Evolutionary conservation across 2,329 filamentous ascomycete species (phyloP).

Genomic region (Epichloe amarillans): DNA sequence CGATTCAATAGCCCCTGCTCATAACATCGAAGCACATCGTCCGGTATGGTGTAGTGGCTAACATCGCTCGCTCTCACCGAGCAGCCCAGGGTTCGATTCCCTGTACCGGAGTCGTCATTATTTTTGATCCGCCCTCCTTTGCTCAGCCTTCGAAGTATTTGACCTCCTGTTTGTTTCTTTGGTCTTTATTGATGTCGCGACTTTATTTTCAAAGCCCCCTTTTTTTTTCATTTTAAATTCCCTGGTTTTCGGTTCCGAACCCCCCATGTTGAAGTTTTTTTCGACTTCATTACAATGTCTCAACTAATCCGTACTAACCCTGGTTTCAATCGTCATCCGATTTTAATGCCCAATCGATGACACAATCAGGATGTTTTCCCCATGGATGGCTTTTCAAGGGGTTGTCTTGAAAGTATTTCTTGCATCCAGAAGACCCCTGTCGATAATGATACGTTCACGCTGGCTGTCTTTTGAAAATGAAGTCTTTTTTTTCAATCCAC

Average conservation of each 20-base stretch:
- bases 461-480: too few relatives aligned
- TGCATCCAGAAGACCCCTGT: not conserved
- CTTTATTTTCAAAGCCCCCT: too few relatives aligned
- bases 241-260: not conserved
- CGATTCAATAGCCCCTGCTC: accelerated
- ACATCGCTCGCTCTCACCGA: constrained; percentile 21
- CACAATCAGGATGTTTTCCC: not conserved
- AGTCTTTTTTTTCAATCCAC: too few relatives aligned
- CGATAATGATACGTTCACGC: too few relatives aligned
- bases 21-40: not conserved
- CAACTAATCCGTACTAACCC: not conserved
- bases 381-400: too few relatives aligned
- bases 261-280: not conserved
- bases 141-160: too few relatives aligned
- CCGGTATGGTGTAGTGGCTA: constrained; percentile 25
- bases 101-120: constrained; percentile 10
- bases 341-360: not conserved
- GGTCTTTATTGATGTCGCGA: not conserved
- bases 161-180: not conserved
- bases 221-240: not conserved
- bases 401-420: not conserved
- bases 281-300: not conserved
- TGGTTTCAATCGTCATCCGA: not conserved
- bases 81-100: constrained; percentile 18
- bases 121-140: too few relatives aligned